These are phyloP conservation scores for Amesomyces nigricolor DNA, from an alignment of 2,329 filamentous ascomycete genomes.

Conservation along the genomic window DNA sequence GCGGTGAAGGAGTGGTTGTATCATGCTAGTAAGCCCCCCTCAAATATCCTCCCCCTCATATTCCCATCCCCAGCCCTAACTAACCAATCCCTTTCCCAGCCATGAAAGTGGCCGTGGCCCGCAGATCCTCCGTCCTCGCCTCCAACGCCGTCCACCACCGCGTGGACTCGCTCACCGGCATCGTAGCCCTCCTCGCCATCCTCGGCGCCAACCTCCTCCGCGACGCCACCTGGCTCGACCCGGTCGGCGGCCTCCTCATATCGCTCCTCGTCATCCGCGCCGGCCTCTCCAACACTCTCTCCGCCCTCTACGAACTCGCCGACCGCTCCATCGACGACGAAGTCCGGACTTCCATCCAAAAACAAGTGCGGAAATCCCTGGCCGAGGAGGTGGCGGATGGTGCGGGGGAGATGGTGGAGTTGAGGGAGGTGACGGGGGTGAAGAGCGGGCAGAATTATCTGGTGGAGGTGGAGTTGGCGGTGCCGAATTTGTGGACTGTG, in stretches of 20 bases:
- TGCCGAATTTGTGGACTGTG: constrained; percentile 72
- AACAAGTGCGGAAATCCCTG: constrained; percentile 57
- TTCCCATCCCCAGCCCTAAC: constrained; percentile 11
- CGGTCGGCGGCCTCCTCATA: constrained; percentile 86
- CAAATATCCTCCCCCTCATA: not conserved
- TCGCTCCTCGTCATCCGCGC: constrained; percentile 90
- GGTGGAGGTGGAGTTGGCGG: constrained; percentile 80
- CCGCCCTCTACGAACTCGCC: constrained; percentile 81
- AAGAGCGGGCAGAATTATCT: constrained; percentile 97
- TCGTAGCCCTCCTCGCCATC: constrained; percentile 86
- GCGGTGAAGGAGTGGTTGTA: constrained; percentile 96
- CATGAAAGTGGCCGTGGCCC: constrained; percentile 90
- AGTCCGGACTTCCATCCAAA: constrained; percentile 65
- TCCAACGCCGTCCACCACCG: constrained; percentile 97
- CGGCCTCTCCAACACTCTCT: constrained; percentile 77
- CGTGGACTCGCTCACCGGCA: constrained; percentile 89
- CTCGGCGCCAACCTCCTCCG: constrained; percentile 80
- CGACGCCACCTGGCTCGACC: constrained; percentile 87
- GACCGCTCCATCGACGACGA: constrained; percentile 85
- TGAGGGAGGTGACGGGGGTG: constrained; percentile 77
- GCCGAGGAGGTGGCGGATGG: constrained; percentile 40
- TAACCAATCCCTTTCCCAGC: constrained; percentile 44
- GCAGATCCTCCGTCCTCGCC: constrained; percentile 90
- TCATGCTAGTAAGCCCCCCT: constrained; percentile 65
- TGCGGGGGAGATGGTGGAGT: constrained; percentile 49